A percentile compares a stretch with the other conserved stretches of the same genome.
Evolutionary conservation across 257 asterid genomes (phyloP).

Genomic region (Coffea canephora): DNA sequence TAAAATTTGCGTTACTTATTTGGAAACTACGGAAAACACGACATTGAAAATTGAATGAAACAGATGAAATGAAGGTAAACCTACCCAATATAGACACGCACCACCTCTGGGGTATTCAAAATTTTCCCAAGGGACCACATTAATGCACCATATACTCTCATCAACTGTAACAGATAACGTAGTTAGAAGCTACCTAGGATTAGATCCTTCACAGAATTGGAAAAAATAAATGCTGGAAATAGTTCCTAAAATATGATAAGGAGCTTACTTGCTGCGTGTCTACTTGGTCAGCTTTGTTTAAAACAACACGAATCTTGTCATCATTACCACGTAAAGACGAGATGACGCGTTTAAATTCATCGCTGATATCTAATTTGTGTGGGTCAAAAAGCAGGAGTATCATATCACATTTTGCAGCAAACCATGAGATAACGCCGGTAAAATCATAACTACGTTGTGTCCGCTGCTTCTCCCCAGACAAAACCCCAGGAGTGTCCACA

Average conservation of each 20-base stretch:
- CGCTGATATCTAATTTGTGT: conserved; percentile 95
- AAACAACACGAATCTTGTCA: conserved; percentile 90
- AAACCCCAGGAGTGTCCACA: conserved; percentile 98
- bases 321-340: conserved; percentile 90
- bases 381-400: conserved; percentile 93
- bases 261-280: conserved; percentile 83
- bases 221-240: neutral
- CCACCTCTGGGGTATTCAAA: conserved; percentile 85
- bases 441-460: conserved; percentile 94
- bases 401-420: conserved; percentile 91
- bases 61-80: conserved; percentile 7
- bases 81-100: conserved; percentile 94
- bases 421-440: conserved; percentile 98
- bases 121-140: conserved; percentile 99
- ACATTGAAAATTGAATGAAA: neutral
- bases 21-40: neutral
- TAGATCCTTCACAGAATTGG: neutral
- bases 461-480: conserved; percentile 95
- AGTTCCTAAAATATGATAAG: neutral
- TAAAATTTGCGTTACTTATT: neutral
- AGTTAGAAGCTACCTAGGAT: neutral
- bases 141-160: conserved; percentile 97
- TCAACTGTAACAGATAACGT: conserved; percentile 44
- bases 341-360: conserved; percentile 88
- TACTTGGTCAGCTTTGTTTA: conserved; percentile 95